Base-by-base conservation (phyloP, 768 basidiomycete genomes). In the Rhodotorula kratochvilovae region DNA sequence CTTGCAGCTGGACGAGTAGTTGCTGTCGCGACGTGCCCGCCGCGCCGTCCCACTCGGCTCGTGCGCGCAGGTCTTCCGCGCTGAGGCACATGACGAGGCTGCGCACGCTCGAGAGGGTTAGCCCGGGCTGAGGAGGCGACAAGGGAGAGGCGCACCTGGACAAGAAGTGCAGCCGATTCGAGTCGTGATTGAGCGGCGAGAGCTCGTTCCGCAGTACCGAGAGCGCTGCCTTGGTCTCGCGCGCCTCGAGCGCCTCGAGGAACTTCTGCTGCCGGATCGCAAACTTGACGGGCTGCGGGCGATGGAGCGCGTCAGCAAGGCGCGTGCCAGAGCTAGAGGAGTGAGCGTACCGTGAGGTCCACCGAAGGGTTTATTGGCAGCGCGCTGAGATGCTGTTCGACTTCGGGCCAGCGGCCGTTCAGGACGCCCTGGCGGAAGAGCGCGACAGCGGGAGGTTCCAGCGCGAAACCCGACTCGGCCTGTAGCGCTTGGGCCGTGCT, bases 181-280 rank as follows among this genome's bases (percentile, higher is more conserved):
- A 81, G 78, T 92, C 89, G 51, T 86, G 85, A 71, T 89, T 86
- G 63, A 92, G 79, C 56, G 92, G 90, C 16, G 94, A 91, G 50
- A 99, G 82, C 78, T 96, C 93, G 72, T 89, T 87, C 58, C 96
- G 87, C 60, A 99, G 82, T 15, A 95, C 90, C 65, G 88, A 85
- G 51, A 99, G 81, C 23, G 96, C 96, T 71, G 85, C 84, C 56
- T 90, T 90, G 4, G 87, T 89, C 81, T 88, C 87, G 76, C 85
- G 86, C 8, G 86, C 85, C 78, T 97, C 95, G 61, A 99, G 83
- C 29, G 91, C 83, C 79, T 99, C 96, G 53, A 98, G 84, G 81
- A 96, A 99, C 82, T 96, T 94, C 85, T 99, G 96, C 81, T 90
- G 89, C 70, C 88, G 88, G 74, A 99, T 90, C 71, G 94, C 83